Evolutionary conservation across 2,329 filamentous ascomycete species (phyloP).

Genomic region (Ophiostoma sp.): DNA sequence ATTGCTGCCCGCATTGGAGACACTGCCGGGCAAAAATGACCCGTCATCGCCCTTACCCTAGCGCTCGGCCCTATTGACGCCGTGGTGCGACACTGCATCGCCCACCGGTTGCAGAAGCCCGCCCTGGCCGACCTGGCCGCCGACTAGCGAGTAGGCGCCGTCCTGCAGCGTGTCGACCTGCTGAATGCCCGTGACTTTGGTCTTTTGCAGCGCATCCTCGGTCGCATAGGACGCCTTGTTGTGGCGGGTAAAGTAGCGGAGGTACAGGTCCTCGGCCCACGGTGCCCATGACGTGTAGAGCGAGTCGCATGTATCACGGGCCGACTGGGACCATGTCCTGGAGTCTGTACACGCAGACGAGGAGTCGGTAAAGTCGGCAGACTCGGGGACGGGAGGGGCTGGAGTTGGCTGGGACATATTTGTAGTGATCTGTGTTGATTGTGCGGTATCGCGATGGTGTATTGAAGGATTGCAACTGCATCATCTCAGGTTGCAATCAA

Average conservation of each 20-base stretch:
- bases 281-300: constrained; percentile 73
- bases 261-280: constrained; percentile 69
- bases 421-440: background rate
- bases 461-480: background rate
- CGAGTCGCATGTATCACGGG: constrained; percentile 60
- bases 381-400: background rate
- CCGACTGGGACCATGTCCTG: constrained; percentile 43
- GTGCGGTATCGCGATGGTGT: background rate
- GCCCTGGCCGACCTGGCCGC: constrained; percentile 61
- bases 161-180: constrained; percentile 66
- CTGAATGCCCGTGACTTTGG: constrained; percentile 62
- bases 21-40: background rate
- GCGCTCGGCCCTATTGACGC: constrained; percentile 59
- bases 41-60: constrained; percentile 59
- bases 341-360: background rate
- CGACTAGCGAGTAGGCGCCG: constrained; percentile 57
- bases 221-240: constrained; percentile 70
- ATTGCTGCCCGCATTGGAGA: background rate
- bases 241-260: constrained; percentile 68
- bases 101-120: constrained; percentile 61
- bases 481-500: background rate
- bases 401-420: background rate
- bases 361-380: background rate
- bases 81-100: constrained; percentile 58
- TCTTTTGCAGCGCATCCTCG: constrained; percentile 62